Evolutionary conservation across 2,329 filamentous ascomycete genomes (phyloP).

Genomic region (Rhexocercosporidium sp.): DNA sequence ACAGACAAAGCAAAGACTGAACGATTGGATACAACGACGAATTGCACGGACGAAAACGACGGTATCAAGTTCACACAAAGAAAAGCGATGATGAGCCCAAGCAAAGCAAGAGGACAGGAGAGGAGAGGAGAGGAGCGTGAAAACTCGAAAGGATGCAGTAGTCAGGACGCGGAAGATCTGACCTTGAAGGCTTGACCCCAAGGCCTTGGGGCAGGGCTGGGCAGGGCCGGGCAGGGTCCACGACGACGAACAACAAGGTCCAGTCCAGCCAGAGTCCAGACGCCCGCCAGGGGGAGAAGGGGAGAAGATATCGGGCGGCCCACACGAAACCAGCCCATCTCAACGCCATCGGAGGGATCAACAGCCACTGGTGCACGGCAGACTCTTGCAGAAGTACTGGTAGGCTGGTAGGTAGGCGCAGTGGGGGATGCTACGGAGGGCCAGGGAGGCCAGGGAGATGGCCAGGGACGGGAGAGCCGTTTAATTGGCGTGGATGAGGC

Average conservation of each 20-base stretch:
- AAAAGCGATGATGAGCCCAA: conserved; percentile 8
- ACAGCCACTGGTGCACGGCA: conserved; percentile 18
- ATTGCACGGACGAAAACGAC: conserved; percentile 23
- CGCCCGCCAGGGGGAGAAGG: not conserved
- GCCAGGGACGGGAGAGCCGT: not conserved
- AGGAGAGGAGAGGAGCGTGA: conserved; percentile 6
- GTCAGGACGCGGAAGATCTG: too few relatives aligned
- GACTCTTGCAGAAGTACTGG: not conserved
- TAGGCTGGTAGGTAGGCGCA: not conserved
- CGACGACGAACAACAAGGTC: not conserved
- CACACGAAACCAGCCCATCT: conserved; percentile 26
- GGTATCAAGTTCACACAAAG: conserved; percentile 18
- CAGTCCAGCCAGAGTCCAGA: conserved; percentile 1
- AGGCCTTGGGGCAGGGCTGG: too few relatives aligned
- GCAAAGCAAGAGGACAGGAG: conserved; percentile 14
- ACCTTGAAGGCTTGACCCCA: too few relatives aligned
- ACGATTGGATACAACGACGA: conserved; percentile 11
- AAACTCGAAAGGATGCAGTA: too few relatives aligned
- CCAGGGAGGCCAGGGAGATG: too few relatives aligned
- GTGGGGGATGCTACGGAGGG: too few relatives aligned
- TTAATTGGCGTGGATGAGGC: conserved; percentile 4
- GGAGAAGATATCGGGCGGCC: conserved; percentile 8
- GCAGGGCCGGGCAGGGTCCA: not conserved
- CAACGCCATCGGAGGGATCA: conserved; percentile 20
- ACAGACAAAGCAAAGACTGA: conserved; percentile 2